These are phyloP conservation scores for Tetratostichococcus sp. DNA, from an alignment of 139 green algal species.

Conservation along the genomic window DNA sequence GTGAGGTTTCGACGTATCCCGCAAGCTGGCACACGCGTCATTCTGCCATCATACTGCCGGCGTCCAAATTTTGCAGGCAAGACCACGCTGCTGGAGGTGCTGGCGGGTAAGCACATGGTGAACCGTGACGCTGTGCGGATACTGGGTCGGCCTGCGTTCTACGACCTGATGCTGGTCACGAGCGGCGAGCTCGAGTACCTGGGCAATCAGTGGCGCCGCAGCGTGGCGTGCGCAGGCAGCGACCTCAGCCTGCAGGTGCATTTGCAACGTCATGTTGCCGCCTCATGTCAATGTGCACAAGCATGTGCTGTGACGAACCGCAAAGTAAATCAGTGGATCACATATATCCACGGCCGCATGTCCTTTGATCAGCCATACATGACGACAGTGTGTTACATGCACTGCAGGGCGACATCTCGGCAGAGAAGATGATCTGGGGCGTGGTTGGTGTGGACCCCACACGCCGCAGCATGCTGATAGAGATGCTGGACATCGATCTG, in stretches of 20 bases:
- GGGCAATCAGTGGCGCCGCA: constrained; percentile 82
- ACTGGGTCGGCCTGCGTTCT: constrained; percentile 88
- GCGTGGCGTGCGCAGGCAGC: constrained; percentile 89
- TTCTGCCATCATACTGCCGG: too few relatives aligned
- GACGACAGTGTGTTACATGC: not conserved
- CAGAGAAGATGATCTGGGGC: constrained; percentile 77
- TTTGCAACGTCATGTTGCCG: too few relatives aligned
- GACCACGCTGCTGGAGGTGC: constrained; percentile 82
- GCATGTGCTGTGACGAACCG: too few relatives aligned
- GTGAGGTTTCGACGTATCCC: too few relatives aligned
- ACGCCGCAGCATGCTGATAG: constrained; percentile 67
- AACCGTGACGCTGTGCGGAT: constrained; percentile 64
- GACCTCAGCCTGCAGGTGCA: constrained; percentile 67
- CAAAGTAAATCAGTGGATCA: too few relatives aligned
- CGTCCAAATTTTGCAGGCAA: too few relatives aligned
- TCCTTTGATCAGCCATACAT: too few relatives aligned
- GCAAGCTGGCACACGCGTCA: too few relatives aligned
- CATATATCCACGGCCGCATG: too few relatives aligned
- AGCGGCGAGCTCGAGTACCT: constrained; percentile 76
- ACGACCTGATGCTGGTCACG: constrained; percentile 81
- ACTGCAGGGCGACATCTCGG: constrained; percentile 76
- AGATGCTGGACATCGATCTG: constrained; percentile 92
- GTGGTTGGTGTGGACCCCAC: constrained; percentile 74
- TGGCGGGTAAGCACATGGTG: constrained; percentile 97
- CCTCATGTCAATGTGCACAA: too few relatives aligned